A percentile compares a stretch with the other conserved stretches of the same genome.
Conservation (phyloP, 2,329 filamentous ascomycete species). For the Colletotrichum salicis region DNA sequence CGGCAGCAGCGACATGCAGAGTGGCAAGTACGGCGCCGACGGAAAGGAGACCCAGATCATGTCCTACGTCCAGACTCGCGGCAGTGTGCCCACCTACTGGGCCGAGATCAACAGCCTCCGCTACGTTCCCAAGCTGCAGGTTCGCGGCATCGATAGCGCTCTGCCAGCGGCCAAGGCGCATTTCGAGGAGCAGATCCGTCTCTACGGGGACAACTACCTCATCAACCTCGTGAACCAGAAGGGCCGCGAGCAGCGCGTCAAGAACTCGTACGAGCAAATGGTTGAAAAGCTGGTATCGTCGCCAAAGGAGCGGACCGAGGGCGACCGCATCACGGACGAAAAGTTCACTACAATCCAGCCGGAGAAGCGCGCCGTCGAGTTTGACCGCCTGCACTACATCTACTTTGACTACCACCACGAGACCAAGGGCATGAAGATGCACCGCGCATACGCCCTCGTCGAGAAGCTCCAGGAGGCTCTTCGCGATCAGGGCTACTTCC, state of each 20-base stretch:
- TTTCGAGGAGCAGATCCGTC: conserved; percentile 90
- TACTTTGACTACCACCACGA: conserved; percentile 99
- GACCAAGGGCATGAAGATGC: conserved; percentile 94
- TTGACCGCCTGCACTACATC: conserved; percentile 91
- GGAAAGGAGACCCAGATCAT: conserved; percentile 87
- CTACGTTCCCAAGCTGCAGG: conserved; percentile 90
- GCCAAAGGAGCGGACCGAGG: conserved; percentile 72
- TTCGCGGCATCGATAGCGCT: conserved; percentile 85
- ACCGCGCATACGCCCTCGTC: conserved; percentile 87
- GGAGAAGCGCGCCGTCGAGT: conserved; percentile 67
- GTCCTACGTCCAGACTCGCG: conserved; percentile 95
- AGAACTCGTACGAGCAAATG: conserved; percentile 93
- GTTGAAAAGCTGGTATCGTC: conserved; percentile 79
- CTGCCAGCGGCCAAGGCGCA: conserved; percentile 83
- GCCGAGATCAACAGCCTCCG: conserved; percentile 92
- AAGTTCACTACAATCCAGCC: conserved; percentile 84
- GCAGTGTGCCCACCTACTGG: conserved; percentile 96
- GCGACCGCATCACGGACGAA: conserved; percentile 76
- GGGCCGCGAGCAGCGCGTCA: conserved; percentile 88
- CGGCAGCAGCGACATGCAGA: conserved; percentile 79
- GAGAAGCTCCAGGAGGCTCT: conserved; percentile 83
- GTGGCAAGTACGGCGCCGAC: conserved; percentile 70
- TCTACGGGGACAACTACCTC: conserved; percentile 97
- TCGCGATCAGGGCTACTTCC: conserved; percentile 87
- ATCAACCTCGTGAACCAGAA: conserved; percentile 98